Percentiles rank a stretch among this genome's conserved stretches.
Conservation (phyloP, 2,329 filamentous ascomycete species). For the Fusarium sp. region DNA sequence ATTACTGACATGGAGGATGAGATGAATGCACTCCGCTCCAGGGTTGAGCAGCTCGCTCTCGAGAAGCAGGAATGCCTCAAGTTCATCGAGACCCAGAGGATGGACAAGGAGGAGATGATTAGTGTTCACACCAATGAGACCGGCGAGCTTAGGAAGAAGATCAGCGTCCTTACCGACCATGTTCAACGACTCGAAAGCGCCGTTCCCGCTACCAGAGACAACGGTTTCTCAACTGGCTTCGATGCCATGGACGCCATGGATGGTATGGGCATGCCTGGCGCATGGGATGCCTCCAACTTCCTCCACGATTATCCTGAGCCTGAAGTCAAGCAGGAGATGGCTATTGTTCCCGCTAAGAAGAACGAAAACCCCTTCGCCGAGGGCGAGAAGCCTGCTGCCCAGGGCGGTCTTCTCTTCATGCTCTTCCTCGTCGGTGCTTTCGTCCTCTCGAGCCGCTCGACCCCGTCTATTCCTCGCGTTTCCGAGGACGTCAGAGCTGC, state of each 20-base stretch:
- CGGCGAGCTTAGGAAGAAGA: constrained; percentile 91
- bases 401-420: constrained; percentile 90
- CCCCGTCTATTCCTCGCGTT: constrained; percentile 78
- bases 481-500: constrained; percentile 84
- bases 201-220: constrained; percentile 61
- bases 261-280: constrained; percentile 80
- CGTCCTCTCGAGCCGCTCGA: constrained; percentile 85
- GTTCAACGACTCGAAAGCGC: constrained; percentile 76
- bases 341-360: constrained; percentile 67
- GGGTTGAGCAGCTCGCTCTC: constrained; percentile 76
- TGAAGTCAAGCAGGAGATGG: constrained; percentile 70
- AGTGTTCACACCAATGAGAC: constrained; percentile 89
- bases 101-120: constrained; percentile 94
- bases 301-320: constrained; percentile 75
- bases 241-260: constrained; percentile 89
- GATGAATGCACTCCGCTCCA: constrained; percentile 73
- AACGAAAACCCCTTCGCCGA: constrained; percentile 55
- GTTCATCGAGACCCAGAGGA: constrained; percentile 79
- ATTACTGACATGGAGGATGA: constrained; percentile 85
- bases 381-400: constrained; percentile 74
- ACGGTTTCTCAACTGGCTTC: constrained; percentile 76
- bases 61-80: constrained; percentile 81
- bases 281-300: constrained; percentile 82
- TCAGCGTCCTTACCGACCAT: constrained; percentile 81
- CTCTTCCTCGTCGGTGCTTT: constrained; percentile 96